Base-by-base conservation (phyloP, 139 green algal genomes). In the Chlorella sp. region DNA sequence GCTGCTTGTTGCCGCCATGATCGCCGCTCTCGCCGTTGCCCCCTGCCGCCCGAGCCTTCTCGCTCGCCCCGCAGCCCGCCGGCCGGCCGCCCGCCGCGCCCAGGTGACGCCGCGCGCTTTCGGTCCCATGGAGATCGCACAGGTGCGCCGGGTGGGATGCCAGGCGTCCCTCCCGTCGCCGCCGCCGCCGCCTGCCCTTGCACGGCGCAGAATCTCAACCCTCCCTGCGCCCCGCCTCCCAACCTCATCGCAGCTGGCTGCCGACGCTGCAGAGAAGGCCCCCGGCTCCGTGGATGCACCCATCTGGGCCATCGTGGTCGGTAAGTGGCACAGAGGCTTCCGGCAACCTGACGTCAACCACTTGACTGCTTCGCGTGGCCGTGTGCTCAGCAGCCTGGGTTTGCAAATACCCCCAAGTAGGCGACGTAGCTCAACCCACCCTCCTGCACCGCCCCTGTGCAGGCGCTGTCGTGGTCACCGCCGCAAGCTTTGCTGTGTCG, bases 221-320 rank as follows among this genome's bases (percentile, higher is more conserved):
- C n/a, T n/a, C 6, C 16, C 14, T 60, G 34, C 19, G 46, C 68
- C 67, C 51, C 14, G 11, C 51, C 51, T 60, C 51, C 51, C 51
- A 26, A 24, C 51, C 51, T 24, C 13, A 11, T 60, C 36, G 58
- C 58, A 69, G 56, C 78, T 69, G 36, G 58, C 74, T 26, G 44
- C 38, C 30, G 51, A 80, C 46, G 28, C 60, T 32, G 77, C 77
- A 26, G 82, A 73, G 34, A 38, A 36, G 8, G 62, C 58, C 3
- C 85, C 85, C 19, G 85, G 85, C 41, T 38, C 20, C 22, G 85
- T 89, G 16, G 85, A 89, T 17, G 85, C 85, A 11, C 85, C 85
- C 28, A 30, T 88, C 30, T 19, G 44, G 43, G 48, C 76, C 30
- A 83, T 84, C 16, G 51, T 85, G 1, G 34, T 85, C 24, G 62